These are phyloP conservation scores for Hemerocallis citrina DNA, from an alignment of 106 monocot genomes.

Conservation along the genomic window DNA sequence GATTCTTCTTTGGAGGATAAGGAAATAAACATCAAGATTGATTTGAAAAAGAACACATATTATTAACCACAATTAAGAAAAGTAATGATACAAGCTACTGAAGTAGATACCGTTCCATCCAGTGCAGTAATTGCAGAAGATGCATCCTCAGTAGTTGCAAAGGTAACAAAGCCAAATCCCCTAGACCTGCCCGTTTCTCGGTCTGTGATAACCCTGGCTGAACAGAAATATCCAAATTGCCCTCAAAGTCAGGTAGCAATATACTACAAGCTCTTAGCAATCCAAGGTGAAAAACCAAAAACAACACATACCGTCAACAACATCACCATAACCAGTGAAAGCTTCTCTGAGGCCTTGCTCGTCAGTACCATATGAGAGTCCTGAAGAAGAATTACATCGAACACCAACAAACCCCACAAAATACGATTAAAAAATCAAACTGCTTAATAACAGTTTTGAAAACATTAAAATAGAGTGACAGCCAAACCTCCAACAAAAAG, in stretches of 20 bases:
- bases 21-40: too few species aligned
- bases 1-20: too few species aligned
- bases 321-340: conserved; percentile 20
- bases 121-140: conserved; percentile 14
- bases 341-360: conserved; percentile 7
- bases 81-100: too few species aligned
- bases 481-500: conserved; percentile 85
- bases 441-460: too few species aligned
- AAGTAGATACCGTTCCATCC: conserved; percentile 28
- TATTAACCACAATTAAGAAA: too few species aligned
- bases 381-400: neutral
- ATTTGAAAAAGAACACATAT: too few species aligned
- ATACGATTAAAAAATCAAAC: too few species aligned
- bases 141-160: conserved; percentile 11
- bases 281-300: neutral
- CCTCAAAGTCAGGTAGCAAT: neutral
- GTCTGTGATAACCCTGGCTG: conserved; percentile 12
- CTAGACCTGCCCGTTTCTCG: conserved; percentile 12
- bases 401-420: too few species aligned
- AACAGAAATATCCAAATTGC: neutral
- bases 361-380: conserved; percentile 1
- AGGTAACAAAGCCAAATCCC: conserved; percentile 16
- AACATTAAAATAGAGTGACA: too few species aligned
- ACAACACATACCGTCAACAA: conserved; percentile 16
- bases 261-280: neutral